phyloP scores from a whole-genome alignment of 1,284 basidiomycete genomes.

The Ustilago cynodontis region DNA sequence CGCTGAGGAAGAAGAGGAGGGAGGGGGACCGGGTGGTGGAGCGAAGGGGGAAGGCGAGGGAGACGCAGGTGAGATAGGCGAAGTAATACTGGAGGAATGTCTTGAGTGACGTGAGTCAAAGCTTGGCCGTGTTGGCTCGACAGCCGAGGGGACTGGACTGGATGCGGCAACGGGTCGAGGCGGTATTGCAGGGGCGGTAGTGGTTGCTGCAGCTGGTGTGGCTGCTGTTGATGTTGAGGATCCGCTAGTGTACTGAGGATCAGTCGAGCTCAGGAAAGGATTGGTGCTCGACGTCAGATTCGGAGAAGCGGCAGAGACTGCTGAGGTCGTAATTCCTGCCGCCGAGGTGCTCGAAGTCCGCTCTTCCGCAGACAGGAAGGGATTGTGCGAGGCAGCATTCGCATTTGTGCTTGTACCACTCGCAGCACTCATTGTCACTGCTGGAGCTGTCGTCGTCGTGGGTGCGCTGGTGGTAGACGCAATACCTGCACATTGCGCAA shows the following conservation, averaged over 20 bases:
- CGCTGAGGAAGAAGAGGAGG: slow-evolving; percentile 9
- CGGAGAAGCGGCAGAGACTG: background rate
- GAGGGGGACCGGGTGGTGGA: slow-evolving; percentile 27
- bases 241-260: slow-evolving; percentile 15
- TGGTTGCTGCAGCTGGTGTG: background rate
- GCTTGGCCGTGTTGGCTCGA: slow-evolving; percentile 23
- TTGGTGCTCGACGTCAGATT: slow-evolving; percentile 19
- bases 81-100: slow-evolving; percentile 16
- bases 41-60: slow-evolving; percentile 21
- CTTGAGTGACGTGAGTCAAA: slow-evolving; percentile 38
- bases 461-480: background rate
- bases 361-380: slow-evolving; percentile 31
- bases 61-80: slow-evolving; percentile 5
- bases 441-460: background rate
- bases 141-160: background rate
- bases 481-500: background rate
- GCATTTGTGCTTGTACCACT: background rate
- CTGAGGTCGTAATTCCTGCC: background rate
- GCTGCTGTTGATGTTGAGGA: background rate
- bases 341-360: background rate
- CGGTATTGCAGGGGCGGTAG: slow-evolving; percentile 21
- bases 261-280: slow-evolving; percentile 21
- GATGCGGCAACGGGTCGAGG: slow-evolving; percentile 21
- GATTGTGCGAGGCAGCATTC: slow-evolving; percentile 20
- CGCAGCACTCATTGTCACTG: background rate